Evolutionary conservation across 2,329 filamentous ascomycete genomes (phyloP).

Genomic region (Neoascochyta sp.): DNA sequence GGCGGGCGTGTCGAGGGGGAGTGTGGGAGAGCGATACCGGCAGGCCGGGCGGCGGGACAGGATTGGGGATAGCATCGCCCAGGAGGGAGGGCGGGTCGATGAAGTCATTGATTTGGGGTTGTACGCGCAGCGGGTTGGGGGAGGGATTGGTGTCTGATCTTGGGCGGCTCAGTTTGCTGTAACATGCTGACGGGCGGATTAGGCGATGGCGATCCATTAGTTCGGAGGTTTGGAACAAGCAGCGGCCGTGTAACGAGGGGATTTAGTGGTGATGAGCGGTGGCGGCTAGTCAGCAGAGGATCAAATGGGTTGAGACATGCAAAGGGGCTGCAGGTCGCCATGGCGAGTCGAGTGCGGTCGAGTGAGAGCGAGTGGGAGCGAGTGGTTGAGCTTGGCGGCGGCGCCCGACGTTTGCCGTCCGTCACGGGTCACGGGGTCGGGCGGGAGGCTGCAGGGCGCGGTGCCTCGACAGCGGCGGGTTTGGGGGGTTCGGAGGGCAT

Average conservation of each 20-base stretch:
- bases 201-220: slow-evolving; percentile 21
- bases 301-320: slow-evolving; percentile 33
- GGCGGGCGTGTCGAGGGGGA: no score
- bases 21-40: not conserved
- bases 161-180: slow-evolving; percentile 28
- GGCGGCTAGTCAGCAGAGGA: slow-evolving; percentile 3
- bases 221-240: slow-evolving; percentile 22
- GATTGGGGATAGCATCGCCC: not conserved
- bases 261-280: slow-evolving; percentile 16
- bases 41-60: not conserved
- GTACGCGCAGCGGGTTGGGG: slow-evolving; percentile 6
- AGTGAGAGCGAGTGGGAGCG: no score
- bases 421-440: slow-evolving; percentile 32
- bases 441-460: slow-evolving; percentile 38
- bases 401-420: slow-evolving; percentile 22
- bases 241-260: slow-evolving; percentile 27
- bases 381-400: slow-evolving; percentile 19
- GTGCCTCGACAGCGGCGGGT: slow-evolving; percentile 28
- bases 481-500: no score
- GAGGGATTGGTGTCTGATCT: no score
- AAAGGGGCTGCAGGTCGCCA: slow-evolving; percentile 34
- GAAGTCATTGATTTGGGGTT: slow-evolving; percentile 4
- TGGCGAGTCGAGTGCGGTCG: slow-evolving; percentile 26
- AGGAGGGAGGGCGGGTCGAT: not conserved
- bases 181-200: slow-evolving; percentile 14